A percentile compares a stretch with the other conserved stretches of the same genome.
Conservation (phyloP, 805 yeast species). For the Hanseniaspora clermontiae region DNA sequence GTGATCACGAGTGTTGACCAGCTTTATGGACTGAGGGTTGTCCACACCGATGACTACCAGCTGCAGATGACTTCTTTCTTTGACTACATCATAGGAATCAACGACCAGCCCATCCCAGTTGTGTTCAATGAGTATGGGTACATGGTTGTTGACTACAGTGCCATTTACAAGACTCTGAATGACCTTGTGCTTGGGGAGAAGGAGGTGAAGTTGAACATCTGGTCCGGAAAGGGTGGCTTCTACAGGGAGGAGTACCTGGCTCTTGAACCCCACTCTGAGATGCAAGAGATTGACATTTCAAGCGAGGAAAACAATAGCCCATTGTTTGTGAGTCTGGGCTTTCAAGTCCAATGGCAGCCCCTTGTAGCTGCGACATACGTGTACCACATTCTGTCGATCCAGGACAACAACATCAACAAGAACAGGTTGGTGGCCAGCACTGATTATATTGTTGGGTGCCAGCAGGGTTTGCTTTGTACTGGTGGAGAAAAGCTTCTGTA, state of each 20-base stretch:
- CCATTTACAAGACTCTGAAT: slow-evolving; percentile 18
- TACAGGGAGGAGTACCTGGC: slow-evolving; percentile 31
- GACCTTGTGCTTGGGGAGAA: slow-evolving; percentile 19
- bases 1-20: slow-evolving; percentile 24
- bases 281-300: slow-evolving; percentile 20
- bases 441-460: slow-evolving; percentile 80
- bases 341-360: slow-evolving; percentile 68
- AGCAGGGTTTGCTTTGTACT: slow-evolving; percentile 68
- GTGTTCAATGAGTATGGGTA: slow-evolving; percentile 27
- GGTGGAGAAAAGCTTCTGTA: slow-evolving; percentile 80
- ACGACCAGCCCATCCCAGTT: slow-evolving; percentile 49
- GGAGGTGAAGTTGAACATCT: slow-evolving; percentile 44
- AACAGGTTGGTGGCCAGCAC: slow-evolving; percentile 63
- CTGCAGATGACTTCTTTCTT: slow-evolving; percentile 71
- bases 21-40: slow-evolving; percentile 45
- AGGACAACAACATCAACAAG: slow-evolving; percentile 63
- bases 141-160: slow-evolving; percentile 33
- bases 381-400: slow-evolving; percentile 71
- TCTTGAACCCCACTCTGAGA: slow-evolving; percentile 25
- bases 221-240: slow-evolving; percentile 80
- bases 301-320: slow-evolving; percentile 21
- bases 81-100: slow-evolving; percentile 71
- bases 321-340: slow-evolving; percentile 42
- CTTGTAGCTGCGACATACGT: slow-evolving; percentile 64
- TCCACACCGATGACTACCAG: slow-evolving; percentile 38